phyloP scores from a whole-genome alignment of 169 alveolate genomes.

The Plasmodium vivax region DNA sequence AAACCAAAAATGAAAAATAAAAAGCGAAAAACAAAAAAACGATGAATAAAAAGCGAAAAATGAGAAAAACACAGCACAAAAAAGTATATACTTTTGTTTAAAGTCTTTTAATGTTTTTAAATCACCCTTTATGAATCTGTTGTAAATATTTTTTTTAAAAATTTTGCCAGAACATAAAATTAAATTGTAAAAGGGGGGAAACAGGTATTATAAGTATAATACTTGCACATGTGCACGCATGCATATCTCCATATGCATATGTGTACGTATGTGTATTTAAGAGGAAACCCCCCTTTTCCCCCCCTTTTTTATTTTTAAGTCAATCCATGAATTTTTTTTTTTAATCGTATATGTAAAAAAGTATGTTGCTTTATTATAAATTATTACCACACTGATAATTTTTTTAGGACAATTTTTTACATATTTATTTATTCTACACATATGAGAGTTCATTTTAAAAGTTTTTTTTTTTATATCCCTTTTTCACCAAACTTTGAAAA shows the following conservation, averaged over 20 bases:
- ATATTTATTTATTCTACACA: constrained; percentile 2
- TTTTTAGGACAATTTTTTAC: background rate
- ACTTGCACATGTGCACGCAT: background rate
- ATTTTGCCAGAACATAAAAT: constrained; percentile 1
- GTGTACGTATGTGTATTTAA: background rate
- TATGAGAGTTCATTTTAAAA: background rate
- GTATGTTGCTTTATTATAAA: background rate
- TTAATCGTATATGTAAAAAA: background rate
- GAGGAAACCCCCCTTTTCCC: background rate
- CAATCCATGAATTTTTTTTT: background rate
- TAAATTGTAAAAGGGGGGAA: background rate
- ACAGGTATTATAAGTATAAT: background rate
- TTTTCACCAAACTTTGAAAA: background rate
- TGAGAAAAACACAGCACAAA: constrained; percentile 1
- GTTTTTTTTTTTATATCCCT: background rate
- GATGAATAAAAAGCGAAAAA: constrained; percentile 8
- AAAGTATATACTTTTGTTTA: background rate
- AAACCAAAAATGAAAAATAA: background rate
- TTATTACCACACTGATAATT: background rate
- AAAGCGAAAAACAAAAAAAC: constrained; percentile 1
- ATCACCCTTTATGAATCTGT: background rate
- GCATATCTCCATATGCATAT: background rate
- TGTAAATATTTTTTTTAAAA: constrained; percentile 2
- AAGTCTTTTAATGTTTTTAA: constrained; percentile 8
- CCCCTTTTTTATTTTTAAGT: background rate